Evolutionary conservation across 371 early-diverging fungal genomes (phyloP).

Genomic region (Apophysomyces elegans): DNA sequence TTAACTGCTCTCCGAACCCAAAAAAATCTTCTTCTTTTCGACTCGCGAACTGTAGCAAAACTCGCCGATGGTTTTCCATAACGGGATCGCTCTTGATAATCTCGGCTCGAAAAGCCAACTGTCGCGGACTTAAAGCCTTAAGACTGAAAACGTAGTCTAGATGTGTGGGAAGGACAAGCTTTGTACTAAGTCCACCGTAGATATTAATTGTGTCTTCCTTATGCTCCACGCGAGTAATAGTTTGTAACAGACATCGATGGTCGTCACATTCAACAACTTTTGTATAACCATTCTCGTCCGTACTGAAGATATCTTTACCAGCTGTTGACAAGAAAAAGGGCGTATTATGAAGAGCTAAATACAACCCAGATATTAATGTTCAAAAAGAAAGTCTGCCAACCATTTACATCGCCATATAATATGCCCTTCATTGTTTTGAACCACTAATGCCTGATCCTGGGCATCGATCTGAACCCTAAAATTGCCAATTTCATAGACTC

Average conservation of each 20-base stretch:
- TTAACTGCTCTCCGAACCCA: conserved; percentile 58
- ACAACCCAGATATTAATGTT: neutral
- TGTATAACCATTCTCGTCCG: neutral
- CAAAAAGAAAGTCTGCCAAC: neutral
- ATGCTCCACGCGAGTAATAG: conserved; percentile 37
- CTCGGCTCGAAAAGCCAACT: conserved; percentile 33
- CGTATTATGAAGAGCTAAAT: conserved; percentile 41
- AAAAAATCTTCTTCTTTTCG: conserved; percentile 48
- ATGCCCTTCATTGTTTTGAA: conserved; percentile 20
- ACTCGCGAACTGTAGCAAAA: conserved; percentile 31
- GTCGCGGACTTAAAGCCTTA: conserved; percentile 32
- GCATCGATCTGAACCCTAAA: conserved; percentile 26
- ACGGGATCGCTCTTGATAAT: conserved; percentile 26
- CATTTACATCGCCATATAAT: conserved; percentile 26
- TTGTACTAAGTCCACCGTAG: conserved; percentile 40
- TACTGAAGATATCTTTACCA: conserved; percentile 35
- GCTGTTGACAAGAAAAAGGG: conserved; percentile 42
- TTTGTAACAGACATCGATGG: conserved; percentile 38
- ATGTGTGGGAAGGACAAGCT: conserved; percentile 26
- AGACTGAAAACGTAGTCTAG: conserved; percentile 28
- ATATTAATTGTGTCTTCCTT: conserved; percentile 21
- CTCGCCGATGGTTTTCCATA: conserved; percentile 32
- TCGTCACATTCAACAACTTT: conserved; percentile 35
- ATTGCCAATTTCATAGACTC: conserved; percentile 18
- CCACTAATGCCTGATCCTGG: conserved; percentile 16